Evolutionary conservation across 495 filamentous ascomycete species (phyloP), one percentile per base, ranked within the genome.

Genomic region (Neurospora discreta): DNA sequence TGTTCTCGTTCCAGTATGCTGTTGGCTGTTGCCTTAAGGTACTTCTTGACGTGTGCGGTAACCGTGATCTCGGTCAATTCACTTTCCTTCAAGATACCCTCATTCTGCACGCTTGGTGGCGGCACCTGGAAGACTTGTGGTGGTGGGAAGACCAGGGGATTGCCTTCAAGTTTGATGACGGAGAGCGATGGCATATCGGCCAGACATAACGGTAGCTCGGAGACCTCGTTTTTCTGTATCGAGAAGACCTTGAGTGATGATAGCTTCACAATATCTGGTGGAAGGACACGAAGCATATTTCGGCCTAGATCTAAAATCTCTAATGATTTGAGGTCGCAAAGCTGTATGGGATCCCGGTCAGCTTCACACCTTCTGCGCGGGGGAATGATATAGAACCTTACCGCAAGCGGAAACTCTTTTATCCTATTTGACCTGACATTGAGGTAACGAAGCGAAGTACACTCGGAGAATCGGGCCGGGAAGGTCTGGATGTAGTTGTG

Each of bases 291-390:
- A 68, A 98, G 87, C 76, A 90, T 91, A 77, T 98, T 98, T 69
- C 90, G 85, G 76, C 94, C 93, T 18, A 98, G 84, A 82, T 98
- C 95, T 65, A 98, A 86, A 70, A 98, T 96, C 79, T 98, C 94
- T 39, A 98, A 89, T 18, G 93, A 90, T 20, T 90, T 89, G 70
- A 98, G 84, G 77, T 93, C 89, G 76, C 94, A 92, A 43, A 97
- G 78, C 81, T 85, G 72, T 9, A 33, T 9, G 60, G 69, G 71
- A 76, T 80, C 68, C 4, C 33, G 39, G 70, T 74, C 69, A 75
- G 74, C 72, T 20, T 69, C 68, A 67, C 65, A 33, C 70, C 70
- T 70, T 71, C 13, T 69, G 39, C 70, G 8, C 70, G 8, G 33
- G 42, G 42, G 72, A 65, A 74, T 52, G 5, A 36, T 33, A 15